Evolutionary conservation across 1,284 basidiomycete genomes (phyloP).

Genomic region (Sphagnurus paluster): DNA sequence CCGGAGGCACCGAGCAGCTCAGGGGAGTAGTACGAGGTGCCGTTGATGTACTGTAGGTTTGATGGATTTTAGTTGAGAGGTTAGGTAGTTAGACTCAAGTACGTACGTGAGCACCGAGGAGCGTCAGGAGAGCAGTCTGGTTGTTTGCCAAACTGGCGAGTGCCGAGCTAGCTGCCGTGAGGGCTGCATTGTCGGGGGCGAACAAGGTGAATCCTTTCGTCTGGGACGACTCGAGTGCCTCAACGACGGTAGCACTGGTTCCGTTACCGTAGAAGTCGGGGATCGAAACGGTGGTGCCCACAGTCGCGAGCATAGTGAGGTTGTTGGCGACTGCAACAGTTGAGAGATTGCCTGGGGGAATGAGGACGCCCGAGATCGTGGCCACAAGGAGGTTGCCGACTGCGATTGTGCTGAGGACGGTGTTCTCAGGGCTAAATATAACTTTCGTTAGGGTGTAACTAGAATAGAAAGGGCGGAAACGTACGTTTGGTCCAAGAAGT

Average conservation of each 20-base stretch:
- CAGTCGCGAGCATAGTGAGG: constrained; percentile 37
- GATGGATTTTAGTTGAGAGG: background rate
- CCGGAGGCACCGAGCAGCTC: constrained; percentile 30
- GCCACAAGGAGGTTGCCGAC: constrained; percentile 53
- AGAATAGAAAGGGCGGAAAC: constrained; percentile 10
- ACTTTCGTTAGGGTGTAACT: background rate
- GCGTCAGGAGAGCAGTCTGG: constrained; percentile 40
- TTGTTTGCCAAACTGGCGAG: constrained; percentile 44
- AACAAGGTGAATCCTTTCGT: constrained; percentile 69
- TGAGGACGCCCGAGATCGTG: constrained; percentile 51
- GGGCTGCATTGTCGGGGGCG: constrained; percentile 57
- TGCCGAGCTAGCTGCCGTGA: constrained; percentile 35
- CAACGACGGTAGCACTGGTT: constrained; percentile 34
- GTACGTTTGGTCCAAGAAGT: constrained; percentile 52
- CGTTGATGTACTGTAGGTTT: constrained; percentile 58
- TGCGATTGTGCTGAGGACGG: constrained; percentile 44
- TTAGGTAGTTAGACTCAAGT: background rate
- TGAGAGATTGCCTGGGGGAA: constrained; percentile 52
- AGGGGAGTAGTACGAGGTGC: constrained; percentile 66
- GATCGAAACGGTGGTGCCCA: constrained; percentile 25
- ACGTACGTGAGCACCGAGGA: constrained; percentile 66
- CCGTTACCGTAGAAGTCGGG: constrained; percentile 23
- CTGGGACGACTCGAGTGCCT: constrained; percentile 31
- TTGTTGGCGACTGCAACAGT: constrained; percentile 41
- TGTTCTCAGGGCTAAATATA: constrained; percentile 38